Evolutionary conservation across 768 basidiomycete species (phyloP), one percentile per base, ranked within the genome.

Genomic region (Mycena alexandri): DNA sequence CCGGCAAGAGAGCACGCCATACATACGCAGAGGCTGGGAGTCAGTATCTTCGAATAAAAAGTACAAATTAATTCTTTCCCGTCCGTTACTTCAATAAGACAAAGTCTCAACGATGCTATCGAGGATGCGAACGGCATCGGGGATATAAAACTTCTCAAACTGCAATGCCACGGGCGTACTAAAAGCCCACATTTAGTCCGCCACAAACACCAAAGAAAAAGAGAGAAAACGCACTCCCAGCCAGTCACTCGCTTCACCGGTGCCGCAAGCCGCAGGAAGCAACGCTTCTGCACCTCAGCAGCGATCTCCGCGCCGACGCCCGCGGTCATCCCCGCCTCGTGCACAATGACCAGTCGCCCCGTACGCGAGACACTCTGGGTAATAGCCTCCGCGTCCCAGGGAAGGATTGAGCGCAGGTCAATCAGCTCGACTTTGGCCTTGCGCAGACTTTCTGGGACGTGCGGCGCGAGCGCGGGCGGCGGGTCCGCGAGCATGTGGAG

Each of bases 101-200:
- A 97, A 81, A 3, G 95, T 95, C 77, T 96, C 93, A 53, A 96
- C 84, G 13, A 96, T 81, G 24, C 89, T 92, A 74, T 97, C 95
- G 65, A 96, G 76, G 44, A 98, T 83, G 56, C 95, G 86, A 69
- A 98, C 83, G 2, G 91, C 84, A 75, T 98, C 96, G 1, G 96
- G 96, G 73, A 96, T 90, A 79, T 92, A 89, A 79, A 98, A 97
- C 79, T 94, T 96, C 81, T 98, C 96, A 73, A 88, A 98, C 62
- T 92, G 90, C 70, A 98, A 81, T 41, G 88, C 92, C 24, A 89
- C 89, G 3, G 95, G 95, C n/a, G 90, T 88, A 71, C 94, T 96
- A 43, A 50, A 48, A 59, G 19, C 56, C 68, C 51, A 59, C 68
- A 16, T 24, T 29, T 25, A 55, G 51, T 55, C 8, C 25, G 8